phyloP scores from a whole-genome alignment of 139 green algal species.

The Chlamydomonas sphaeroides region DNA sequence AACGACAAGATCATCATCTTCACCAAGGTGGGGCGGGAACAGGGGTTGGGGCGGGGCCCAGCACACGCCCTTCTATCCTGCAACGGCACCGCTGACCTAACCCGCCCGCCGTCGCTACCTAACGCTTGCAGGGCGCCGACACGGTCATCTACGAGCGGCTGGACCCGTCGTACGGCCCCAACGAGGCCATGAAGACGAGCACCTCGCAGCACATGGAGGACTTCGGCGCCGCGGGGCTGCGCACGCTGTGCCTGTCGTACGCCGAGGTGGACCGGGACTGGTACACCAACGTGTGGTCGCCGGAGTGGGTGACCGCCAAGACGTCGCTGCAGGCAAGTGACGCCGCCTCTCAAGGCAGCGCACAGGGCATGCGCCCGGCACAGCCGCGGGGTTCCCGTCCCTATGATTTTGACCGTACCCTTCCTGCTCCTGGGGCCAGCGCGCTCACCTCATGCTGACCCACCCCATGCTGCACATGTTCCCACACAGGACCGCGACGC shows the following conservation, averaged over 20 bases:
- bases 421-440: too few relatives aligned
- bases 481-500: conserved; percentile 65
- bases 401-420: too few relatives aligned
- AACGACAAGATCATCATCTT: conserved; percentile 66
- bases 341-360: too few relatives aligned
- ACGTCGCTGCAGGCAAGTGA: conserved; percentile 41
- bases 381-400: too few relatives aligned
- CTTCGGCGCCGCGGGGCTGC: conserved; percentile 83
- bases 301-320: conserved; percentile 50
- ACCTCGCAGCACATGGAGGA: conserved; percentile 77
- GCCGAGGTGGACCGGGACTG: conserved; percentile 56
- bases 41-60: too few relatives aligned
- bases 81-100: too few relatives aligned
- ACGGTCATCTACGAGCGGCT: conserved; percentile 84
- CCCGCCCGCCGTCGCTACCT: not conserved
- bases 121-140: conserved; percentile 76
- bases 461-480: too few relatives aligned
- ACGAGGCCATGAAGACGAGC: conserved; percentile 56
- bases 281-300: conserved; percentile 60
- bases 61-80: too few relatives aligned
- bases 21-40: conserved; percentile 57
- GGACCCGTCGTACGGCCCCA: conserved; percentile 48
- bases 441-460: too few relatives aligned
- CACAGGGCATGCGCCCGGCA: too few relatives aligned
- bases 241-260: conserved; percentile 86